Conservation (phyloP, 495 filamentous ascomycete species). For the Hypoxylon intermedium region DNA sequence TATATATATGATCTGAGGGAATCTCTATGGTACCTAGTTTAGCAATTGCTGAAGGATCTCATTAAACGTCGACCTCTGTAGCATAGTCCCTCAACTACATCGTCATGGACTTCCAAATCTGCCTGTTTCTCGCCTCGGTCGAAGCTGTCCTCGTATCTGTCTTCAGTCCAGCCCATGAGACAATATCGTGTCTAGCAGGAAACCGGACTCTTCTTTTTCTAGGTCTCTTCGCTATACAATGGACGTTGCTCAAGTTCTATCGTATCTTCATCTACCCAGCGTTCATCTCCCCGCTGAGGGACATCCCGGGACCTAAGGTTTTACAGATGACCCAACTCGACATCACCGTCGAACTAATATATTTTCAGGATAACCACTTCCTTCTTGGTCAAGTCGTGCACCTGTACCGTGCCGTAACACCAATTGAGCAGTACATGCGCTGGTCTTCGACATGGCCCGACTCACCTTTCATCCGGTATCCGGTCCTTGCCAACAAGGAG, state of each 20-base stretch:
- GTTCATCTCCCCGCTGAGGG: conserved; percentile 33
- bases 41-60: not conserved
- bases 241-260: conserved; percentile 27
- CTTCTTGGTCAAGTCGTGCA: conserved; percentile 29
- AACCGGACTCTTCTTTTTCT: conserved; percentile 5
- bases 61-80: not conserved
- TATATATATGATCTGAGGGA: not conserved
- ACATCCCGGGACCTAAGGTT: conserved; percentile 35
- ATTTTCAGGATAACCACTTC: conserved; percentile 19
- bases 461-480: conserved; percentile 38
- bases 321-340: not conserved
- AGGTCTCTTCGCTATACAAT: conserved; percentile 15
- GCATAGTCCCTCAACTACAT: not conserved
- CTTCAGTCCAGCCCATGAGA: not conserved
- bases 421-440: conserved; percentile 25
- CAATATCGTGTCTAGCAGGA: not conserved
- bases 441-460: conserved; percentile 31
- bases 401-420: conserved; percentile 19
- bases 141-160: not conserved
- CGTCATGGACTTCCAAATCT: conserved; percentile 9
- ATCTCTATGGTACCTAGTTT: not conserved
- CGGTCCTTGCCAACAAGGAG: conserved; percentile 35
- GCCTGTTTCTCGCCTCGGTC: conserved; percentile 1
- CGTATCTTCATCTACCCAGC: conserved; percentile 35
- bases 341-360: not conserved